These are phyloP conservation scores for Aspergillus cristatus DNA, from an alignment of 495 filamentous ascomycete species.

Conservation along the genomic window DNA sequence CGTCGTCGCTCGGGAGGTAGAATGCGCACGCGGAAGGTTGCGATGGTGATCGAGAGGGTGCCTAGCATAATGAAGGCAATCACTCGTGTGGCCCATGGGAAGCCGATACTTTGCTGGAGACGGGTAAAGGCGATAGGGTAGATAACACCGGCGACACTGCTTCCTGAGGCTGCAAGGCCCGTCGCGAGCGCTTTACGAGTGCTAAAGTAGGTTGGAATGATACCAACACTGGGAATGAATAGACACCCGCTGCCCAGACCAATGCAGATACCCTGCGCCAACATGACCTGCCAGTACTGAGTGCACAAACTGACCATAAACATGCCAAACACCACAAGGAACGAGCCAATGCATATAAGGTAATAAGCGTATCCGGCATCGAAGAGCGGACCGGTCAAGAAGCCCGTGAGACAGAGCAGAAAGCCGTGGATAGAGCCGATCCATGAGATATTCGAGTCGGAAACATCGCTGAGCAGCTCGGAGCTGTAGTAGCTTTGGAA, in stretches of 20 bases:
- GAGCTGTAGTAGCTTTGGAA: constrained; percentile 39
- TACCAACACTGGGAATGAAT: constrained; percentile 33
- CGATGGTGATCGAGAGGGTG: constrained; percentile 28
- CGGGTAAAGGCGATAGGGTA: constrained; percentile 46
- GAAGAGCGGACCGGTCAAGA: constrained; percentile 33
- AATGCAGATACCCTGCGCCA: constrained; percentile 31
- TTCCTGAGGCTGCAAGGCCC: constrained; percentile 35
- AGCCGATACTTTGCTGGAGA: constrained; percentile 38
- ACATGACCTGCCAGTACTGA: constrained; percentile 30
- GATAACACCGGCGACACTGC: constrained; percentile 38
- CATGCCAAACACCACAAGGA: constrained; percentile 35
- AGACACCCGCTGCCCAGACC: constrained; percentile 32
- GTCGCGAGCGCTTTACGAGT: constrained; percentile 33
- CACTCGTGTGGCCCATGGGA: constrained; percentile 44
- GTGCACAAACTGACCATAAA: constrained; percentile 39
- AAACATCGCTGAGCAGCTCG: constrained; percentile 18
- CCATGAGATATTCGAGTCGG: constrained; percentile 32
- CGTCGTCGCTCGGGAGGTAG: constrained; percentile 14
- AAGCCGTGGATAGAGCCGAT: constrained; percentile 37
- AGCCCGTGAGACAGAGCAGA: constrained; percentile 31
- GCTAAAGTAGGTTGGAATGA: constrained; percentile 35
- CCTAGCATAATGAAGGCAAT: constrained; percentile 43
- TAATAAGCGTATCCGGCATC: constrained; percentile 33
- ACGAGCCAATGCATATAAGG: constrained; percentile 19
- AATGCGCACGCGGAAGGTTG: constrained; percentile 20